phyloP scores from a whole-genome alignment of 2,329 filamentous ascomycete genomes.

The Graphiopsis chlorocephala region DNA sequence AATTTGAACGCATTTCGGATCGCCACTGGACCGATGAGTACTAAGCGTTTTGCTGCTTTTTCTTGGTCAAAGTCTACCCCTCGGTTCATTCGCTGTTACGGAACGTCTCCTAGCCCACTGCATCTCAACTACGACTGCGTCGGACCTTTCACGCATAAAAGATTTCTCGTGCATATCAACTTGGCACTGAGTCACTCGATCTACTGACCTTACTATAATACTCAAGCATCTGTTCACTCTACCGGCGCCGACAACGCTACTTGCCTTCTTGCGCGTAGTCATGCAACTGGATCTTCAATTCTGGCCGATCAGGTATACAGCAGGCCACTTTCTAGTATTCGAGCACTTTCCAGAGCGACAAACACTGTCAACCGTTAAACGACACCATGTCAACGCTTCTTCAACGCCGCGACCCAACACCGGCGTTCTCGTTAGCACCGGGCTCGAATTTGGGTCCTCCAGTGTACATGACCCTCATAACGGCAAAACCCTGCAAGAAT shows the following conservation, averaged over 20 bases:
- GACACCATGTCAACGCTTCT: neutral
- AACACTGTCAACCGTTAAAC: neutral
- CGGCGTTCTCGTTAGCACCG: neutral
- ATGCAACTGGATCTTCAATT: neutral
- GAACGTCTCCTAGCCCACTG: neutral
- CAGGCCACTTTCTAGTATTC: too few relatives aligned
- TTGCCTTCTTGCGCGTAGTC: neutral
- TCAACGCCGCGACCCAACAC: neutral
- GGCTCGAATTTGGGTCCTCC: neutral
- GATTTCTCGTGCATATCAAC: neutral
- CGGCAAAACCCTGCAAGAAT: too few relatives aligned
- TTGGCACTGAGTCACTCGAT: neutral
- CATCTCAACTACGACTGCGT: neutral
- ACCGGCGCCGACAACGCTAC: neutral
- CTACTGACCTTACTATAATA: neutral
- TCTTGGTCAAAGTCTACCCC: neutral
- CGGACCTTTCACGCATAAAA: neutral
- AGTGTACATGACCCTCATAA: neutral
- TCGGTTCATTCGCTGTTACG: neutral
- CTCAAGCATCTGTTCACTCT: neutral
- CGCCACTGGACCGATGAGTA: slow-evolving; percentile 33
- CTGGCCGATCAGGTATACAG: neutral
- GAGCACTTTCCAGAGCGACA: neutral
- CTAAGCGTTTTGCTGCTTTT: neutral
- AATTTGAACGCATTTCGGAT: slow-evolving; percentile 27